A percentile compares a stretch with the other conserved stretches of the same genome.
Conservation (phyloP, 2,329 filamentous ascomycete species). For the Raffaelea arxii region DNA sequence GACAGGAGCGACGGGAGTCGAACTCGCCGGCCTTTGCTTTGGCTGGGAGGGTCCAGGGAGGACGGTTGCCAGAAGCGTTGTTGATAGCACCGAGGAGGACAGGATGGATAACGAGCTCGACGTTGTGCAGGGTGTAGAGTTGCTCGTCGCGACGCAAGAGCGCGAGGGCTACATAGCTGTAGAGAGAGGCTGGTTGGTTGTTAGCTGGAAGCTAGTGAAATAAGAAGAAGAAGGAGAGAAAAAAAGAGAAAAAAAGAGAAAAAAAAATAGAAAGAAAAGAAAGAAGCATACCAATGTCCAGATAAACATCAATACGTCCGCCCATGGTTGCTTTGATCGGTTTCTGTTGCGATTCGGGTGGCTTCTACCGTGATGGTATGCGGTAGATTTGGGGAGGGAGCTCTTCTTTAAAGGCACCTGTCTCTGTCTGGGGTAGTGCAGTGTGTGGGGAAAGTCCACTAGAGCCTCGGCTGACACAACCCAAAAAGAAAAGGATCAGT, state of each 20-base stretch:
- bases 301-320: slow-evolving; percentile 29
- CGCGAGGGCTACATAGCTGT: slow-evolving; percentile 45
- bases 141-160: slow-evolving; percentile 48
- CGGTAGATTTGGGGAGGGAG: no score
- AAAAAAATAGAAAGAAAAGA: not conserved
- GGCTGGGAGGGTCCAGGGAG: slow-evolving; percentile 60
- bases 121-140: slow-evolving; percentile 44
- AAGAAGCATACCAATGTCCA: slow-evolving; percentile 51
- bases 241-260: not conserved
- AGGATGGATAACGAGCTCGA: slow-evolving; percentile 60
- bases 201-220: not conserved
- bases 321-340: slow-evolving; percentile 6
- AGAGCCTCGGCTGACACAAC: no score
- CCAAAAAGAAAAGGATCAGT: no score
- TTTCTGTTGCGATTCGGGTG: no score
- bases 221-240: not conserved
- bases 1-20: slow-evolving; percentile 30
- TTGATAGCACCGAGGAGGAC: slow-evolving; percentile 64
- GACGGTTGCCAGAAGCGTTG: slow-evolving; percentile 54
- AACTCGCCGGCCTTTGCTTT: slow-evolving; percentile 49
- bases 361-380: no score
- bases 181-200: slow-evolving; percentile 49
- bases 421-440: no score
- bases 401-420: no score
- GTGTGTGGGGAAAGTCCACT: no score